phyloP scores from a whole-genome alignment of 202 grass and related monocot species.

The Setaria italica region DNA sequence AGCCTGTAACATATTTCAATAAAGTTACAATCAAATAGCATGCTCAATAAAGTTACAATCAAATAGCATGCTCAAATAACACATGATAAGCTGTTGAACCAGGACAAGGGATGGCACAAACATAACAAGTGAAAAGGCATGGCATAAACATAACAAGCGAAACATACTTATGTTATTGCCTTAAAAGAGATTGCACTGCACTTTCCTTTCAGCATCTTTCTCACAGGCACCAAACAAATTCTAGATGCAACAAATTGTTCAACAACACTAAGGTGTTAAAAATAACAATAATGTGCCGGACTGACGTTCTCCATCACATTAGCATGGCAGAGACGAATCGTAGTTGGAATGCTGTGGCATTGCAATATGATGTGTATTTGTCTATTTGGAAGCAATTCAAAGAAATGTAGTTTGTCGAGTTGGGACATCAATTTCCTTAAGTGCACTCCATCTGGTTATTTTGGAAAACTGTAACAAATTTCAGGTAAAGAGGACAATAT shows the following conservation, averaged over 20 bases:
- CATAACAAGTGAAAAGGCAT: neutral
- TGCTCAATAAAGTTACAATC: neutral
- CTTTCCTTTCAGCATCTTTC: neutral
- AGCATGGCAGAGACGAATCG: neutral
- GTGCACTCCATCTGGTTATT: too few species aligned
- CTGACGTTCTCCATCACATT: neutral
- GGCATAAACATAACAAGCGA: neutral
- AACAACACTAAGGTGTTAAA: neutral
- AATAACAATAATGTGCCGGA: neutral
- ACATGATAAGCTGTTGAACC: neutral
- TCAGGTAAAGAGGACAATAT: too few species aligned
- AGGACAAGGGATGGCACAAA: neutral
- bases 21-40: neutral
- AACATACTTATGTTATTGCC: neutral
- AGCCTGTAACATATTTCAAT: conserved; percentile 5
- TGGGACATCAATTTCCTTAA: neutral
- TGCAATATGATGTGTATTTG: neutral
- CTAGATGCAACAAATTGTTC: neutral
- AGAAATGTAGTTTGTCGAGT: neutral
- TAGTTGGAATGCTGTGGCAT: neutral
- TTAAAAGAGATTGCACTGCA: neutral
- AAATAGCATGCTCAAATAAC: neutral
- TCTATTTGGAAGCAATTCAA: neutral
- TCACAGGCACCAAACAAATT: too few species aligned
- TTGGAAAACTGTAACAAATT: too few species aligned